Conservation (phyloP, 352 stramenopile species). For the Phytophthora rubi region DNA sequence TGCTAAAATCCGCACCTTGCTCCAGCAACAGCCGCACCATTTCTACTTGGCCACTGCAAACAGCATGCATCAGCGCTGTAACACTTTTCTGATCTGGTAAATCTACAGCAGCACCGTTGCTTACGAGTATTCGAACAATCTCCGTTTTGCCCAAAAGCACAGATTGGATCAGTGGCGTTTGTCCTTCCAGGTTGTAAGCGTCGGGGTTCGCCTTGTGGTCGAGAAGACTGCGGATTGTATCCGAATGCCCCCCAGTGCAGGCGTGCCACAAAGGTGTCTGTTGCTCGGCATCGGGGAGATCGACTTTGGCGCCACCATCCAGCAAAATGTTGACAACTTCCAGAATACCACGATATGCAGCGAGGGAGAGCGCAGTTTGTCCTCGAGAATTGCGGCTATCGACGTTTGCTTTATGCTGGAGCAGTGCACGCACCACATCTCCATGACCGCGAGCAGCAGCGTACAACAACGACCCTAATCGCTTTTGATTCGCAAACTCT, state of each 20-base stretch:
- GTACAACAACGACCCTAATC: neutral
- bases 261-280: neutral
- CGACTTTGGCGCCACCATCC: neutral
- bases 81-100: neutral
- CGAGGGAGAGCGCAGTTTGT: neutral
- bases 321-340: neutral
- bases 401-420: neutral
- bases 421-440: neutral
- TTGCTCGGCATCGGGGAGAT: neutral
- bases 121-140: neutral
- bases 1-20: neutral
- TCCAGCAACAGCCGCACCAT: neutral
- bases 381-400: neutral
- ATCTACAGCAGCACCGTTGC: neutral
- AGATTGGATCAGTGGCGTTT: neutral
- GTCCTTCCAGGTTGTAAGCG: neutral
- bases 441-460: neutral
- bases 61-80: conserved; percentile 2
- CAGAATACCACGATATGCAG: neutral
- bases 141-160: neutral
- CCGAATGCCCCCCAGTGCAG: neutral
- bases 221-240: neutral
- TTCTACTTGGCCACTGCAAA: neutral
- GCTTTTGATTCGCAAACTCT: neutral
- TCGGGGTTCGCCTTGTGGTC: neutral